These are phyloP conservation scores for Neodidymelliopsis sp. DNA, from an alignment of 2,329 filamentous ascomycete genomes.

Conservation along the genomic window DNA sequence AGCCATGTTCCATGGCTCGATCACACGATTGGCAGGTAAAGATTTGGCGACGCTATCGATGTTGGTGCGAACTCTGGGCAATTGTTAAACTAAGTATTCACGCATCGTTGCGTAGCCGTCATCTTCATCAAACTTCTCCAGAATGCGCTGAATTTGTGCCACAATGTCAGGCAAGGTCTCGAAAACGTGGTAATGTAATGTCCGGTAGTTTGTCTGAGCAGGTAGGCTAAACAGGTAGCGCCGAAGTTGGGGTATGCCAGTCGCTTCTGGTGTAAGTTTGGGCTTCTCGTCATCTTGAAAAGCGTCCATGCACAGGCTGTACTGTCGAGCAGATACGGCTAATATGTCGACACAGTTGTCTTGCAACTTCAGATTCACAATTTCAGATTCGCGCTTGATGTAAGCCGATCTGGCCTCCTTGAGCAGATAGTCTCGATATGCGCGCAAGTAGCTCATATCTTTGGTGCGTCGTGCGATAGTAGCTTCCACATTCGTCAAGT, in stretches of 20 bases:
- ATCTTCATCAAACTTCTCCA: slow-evolving; percentile 13
- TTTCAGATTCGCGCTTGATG: slow-evolving; percentile 9
- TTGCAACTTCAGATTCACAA: slow-evolving; percentile 1
- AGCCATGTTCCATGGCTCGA: neutral
- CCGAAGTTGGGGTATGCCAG: slow-evolving; percentile 12
- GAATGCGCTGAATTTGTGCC: neutral
- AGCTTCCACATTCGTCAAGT: neutral
- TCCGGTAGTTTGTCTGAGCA: slow-evolving; percentile 9
- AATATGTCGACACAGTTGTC: slow-evolving; percentile 6
- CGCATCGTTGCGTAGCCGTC: slow-evolving; percentile 15
- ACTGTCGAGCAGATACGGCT: slow-evolving; percentile 9
- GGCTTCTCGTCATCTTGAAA: neutral
- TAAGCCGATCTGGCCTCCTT: slow-evolving; percentile 5
- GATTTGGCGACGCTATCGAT: neutral
- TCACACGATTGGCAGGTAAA: neutral
- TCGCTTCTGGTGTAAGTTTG: neutral
- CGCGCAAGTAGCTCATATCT: neutral
- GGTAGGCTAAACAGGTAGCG: slow-evolving; percentile 11
- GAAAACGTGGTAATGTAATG: slow-evolving; percentile 15
- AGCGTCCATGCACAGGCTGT: neutral
- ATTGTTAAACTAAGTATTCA: neutral
- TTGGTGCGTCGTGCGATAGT: neutral
- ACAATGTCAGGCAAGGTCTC: slow-evolving; percentile 9
- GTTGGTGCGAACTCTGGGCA: neutral
- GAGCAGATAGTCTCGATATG: neutral